Percentiles rank a stretch among this genome's conserved stretches.
Conservation (phyloP, 495 filamentous ascomycete species). For the Annulohypoxylon bovei region DNA sequence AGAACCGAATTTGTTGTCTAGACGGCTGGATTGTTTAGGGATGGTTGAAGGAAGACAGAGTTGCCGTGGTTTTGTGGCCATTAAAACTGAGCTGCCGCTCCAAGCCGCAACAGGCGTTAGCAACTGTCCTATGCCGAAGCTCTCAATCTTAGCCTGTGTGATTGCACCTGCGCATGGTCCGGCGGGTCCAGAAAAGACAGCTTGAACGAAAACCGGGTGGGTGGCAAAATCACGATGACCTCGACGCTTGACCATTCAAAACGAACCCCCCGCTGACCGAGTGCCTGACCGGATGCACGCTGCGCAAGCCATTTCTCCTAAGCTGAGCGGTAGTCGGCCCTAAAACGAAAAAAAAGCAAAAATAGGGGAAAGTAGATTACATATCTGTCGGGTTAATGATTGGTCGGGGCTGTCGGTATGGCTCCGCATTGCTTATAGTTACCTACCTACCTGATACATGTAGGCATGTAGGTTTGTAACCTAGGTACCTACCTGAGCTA, state of each 20-base stretch:
- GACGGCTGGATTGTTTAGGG: not conserved
- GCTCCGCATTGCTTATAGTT: constrained; percentile 38
- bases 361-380: constrained; percentile 29
- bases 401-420: constrained; percentile 20
- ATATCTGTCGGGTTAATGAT: constrained; percentile 32
- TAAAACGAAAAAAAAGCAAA: constrained; percentile 32
- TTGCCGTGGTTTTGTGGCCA: constrained; percentile 10
- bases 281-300: constrained; percentile 36
- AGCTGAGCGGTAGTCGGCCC: constrained; percentile 37
- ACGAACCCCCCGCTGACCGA: constrained; percentile 34
- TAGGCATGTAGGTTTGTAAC: constrained; percentile 5
- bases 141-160: constrained; percentile 22
- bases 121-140: constrained; percentile 15
- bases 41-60: constrained; percentile 4
- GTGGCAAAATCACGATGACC: constrained; percentile 14
- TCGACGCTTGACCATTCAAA: constrained; percentile 22
- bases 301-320: constrained; percentile 24
- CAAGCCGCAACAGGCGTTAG: constrained; percentile 17
- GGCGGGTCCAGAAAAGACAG: constrained; percentile 21
- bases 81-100: constrained; percentile 15
- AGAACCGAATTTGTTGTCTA: constrained; percentile 1
- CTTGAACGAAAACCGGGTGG: constrained; percentile 29
- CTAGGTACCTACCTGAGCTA: constrained; percentile 16
- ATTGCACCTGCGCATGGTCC: constrained; percentile 17
- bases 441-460: constrained; percentile 18